These are phyloP conservation scores for Neurospora hispaniola DNA, from an alignment of 495 filamentous ascomycete species.

Conservation along the genomic window DNA sequence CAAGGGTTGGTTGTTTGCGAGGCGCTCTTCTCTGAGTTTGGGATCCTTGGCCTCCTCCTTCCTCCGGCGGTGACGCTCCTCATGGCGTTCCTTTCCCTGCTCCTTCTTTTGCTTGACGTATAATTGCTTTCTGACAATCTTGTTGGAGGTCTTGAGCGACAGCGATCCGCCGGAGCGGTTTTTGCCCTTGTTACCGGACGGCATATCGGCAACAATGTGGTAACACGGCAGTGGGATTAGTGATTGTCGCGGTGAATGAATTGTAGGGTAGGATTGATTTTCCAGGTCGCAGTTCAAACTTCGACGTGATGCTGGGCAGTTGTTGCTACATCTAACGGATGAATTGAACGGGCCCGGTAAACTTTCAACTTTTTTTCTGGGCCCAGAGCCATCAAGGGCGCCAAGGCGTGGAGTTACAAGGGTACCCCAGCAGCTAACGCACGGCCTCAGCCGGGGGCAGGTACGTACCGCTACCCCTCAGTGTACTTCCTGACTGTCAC, in stretches of 20 bases:
- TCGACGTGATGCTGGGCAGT: background rate
- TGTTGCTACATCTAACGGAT: background rate
- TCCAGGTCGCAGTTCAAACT: background rate
- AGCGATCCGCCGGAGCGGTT: conserved; percentile 14
- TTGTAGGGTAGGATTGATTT: background rate
- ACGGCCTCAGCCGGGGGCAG: background rate
- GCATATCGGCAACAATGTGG: background rate
- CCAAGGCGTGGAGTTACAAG: background rate
- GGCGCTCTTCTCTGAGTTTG: conserved; percentile 55
- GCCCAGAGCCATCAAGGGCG: background rate
- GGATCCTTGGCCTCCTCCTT: conserved; percentile 80
- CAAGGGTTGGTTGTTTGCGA: conserved; percentile 65
- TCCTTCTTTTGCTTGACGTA: conserved; percentile 71
- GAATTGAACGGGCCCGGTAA: background rate
- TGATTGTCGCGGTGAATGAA: background rate
- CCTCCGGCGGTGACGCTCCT: conserved; percentile 64
- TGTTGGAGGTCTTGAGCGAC: conserved; percentile 44
- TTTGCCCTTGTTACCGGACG: conserved; percentile 1
- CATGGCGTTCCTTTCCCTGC: conserved; percentile 58
- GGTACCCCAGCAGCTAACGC: background rate
- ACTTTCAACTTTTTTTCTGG: background rate
- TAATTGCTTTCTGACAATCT: conserved; percentile 59
- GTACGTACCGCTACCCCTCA: background rate
- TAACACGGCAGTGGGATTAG: background rate
- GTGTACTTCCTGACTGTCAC: background rate